Evolutionary conservation across 106 monocot species (phyloP), one percentile per base, ranked within the genome.

Genomic region (Xerophyta viscosa): DNA sequence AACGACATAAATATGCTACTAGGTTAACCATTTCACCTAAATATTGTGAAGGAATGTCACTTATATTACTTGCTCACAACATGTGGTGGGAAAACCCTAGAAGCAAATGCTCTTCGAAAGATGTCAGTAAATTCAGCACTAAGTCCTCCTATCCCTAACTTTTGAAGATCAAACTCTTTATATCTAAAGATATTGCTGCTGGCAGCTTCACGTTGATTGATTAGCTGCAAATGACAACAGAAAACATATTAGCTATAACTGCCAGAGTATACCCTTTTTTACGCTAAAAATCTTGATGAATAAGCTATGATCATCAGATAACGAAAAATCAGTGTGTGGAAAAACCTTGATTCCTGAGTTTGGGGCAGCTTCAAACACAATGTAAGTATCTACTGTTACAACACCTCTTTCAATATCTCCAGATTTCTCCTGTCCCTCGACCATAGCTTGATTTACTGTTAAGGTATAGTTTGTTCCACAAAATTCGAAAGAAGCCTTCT

Each of bases 71-170:
- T 88, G 44, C 64, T 85, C 47, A 73, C 78, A 52, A 96, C 85
- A 74, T 89, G 78, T 49, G 88, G 70, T 54, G 96, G 96, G 61
- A 82, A 88, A 68, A 96, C 88, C 50, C 96, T 83, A 45, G 96
- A 96, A 44, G 96, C 96, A 79, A 96, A 96, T 71, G 96, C 96
- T 60, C 96, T 84, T 63, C 82, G 71, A 69, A 96, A 96, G 31
- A 96, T 96, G 41, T 96, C 88, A 22, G 74, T 74, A 55, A 96
- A 96, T 76, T 89, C 88, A 64, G 61, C 76, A 77, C 88, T 66
- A 25, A 96, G 62, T 41, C 96, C 96, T 71, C 96, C 96, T 56
- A 98, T 86, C 18, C 96, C 88, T 61, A 98, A 50, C 56, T 86
- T 86, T 58, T 86, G 68, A 57, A 98, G 81, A 70, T 96, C 85